Base-by-base conservation (phyloP, 1,284 basidiomycete species). In the Ceraceosorus guamensis region DNA sequence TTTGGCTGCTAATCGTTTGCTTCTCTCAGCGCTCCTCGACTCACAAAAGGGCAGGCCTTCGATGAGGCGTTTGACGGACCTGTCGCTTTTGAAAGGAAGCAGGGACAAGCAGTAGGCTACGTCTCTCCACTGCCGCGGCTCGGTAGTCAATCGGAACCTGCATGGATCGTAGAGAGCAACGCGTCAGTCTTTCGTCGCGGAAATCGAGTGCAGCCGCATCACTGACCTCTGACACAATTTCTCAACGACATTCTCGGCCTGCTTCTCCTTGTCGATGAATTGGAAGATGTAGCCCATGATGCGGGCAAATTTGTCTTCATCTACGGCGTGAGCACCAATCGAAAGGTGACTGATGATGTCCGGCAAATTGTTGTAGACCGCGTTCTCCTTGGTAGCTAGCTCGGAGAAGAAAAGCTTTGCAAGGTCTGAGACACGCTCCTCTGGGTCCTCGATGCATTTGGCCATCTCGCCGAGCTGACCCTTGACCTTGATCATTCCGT, bases 401-500 rank as follows among this genome's bases (percentile, higher is more conserved):
- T 98, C 91, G 30, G 85, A 87, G 81, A 99, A 98, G 84, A 99
- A 99, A 54, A 98, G 77, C 77, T 92, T 95, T 43, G 95, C 92
- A 16, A 99, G 82, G 71, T 97, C 91, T 13, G 87, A 84, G 59
- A 98, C 88, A 8, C 92, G 81, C 56, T 82, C 82, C 48, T 97
- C 93, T n/a, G 83, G 81, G 77, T 98, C 92, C 77, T 97, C 91
- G 18, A 98, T 79, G 72, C 93, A 98, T 79, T 98, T 99, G 35
- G 93, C 95, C 91, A 99, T 96, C 81, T 97, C 95, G 35, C 95
- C 93, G 3, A 97, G 81, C 76, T 98, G 93, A 0, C 95, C 95
- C 78, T 98, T 98, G 73, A 97, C 93, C 78, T 98, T 98, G 81
- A 96, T 90, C 93, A 97, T 97, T 0, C 93, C 93, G 73, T 97